Evolutionary conservation across 495 filamentous ascomycete genomes (phyloP).

Genomic region (Stereocaulon alpinum): DNA sequence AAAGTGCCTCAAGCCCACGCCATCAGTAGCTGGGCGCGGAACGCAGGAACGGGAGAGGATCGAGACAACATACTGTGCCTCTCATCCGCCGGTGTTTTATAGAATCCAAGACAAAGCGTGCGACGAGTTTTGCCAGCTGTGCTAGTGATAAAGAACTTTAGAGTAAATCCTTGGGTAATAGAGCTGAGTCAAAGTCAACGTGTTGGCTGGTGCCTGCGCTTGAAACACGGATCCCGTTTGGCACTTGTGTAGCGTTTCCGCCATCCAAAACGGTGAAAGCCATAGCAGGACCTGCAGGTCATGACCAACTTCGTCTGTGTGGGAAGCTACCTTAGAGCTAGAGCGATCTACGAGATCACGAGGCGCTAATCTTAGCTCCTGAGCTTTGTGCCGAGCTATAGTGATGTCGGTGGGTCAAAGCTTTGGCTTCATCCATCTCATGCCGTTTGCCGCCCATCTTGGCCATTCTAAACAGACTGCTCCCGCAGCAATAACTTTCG

Average conservation of each 20-base stretch:
- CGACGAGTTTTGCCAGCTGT: constrained; percentile 5
- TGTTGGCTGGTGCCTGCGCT: neutral
- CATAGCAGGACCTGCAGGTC: neutral
- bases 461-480: neutral
- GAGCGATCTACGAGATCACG: neutral
- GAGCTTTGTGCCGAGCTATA: neutral
- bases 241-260: neutral
- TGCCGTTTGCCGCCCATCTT: neutral
- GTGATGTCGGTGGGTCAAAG: constrained; percentile 2
- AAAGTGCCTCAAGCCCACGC: neutral
- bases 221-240: constrained; percentile 2
- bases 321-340: neutral
- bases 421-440: neutral
- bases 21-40: constrained; percentile 6
- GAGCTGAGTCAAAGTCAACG: neutral
- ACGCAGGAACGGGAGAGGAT: neutral
- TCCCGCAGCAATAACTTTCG: neutral
- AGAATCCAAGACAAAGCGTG: neutral
- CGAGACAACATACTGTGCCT: neutral
- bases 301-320: neutral
- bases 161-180: neutral
- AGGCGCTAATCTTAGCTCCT: constrained; percentile 4
- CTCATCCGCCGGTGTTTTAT: neutral
- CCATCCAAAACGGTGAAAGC: neutral
- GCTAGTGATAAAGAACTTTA: neutral